A percentile compares a stretch with the other conserved stretches of the same genome.
phyloP scores from a whole-genome alignment of 306 rosid species.

The Cicer pinnatifidum region DNA sequence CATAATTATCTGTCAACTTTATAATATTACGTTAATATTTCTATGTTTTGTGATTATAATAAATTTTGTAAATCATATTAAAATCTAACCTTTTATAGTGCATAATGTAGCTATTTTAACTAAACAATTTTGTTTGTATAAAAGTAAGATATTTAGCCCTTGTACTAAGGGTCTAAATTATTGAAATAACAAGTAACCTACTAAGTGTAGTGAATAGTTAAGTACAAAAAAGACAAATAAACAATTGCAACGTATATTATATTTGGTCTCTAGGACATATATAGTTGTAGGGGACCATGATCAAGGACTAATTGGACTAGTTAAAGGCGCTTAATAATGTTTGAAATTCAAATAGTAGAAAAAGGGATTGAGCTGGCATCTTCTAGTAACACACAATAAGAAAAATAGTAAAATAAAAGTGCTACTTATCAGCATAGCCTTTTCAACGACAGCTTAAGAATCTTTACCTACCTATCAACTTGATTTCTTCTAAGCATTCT shows the following conservation, averaged over 20 bases:
- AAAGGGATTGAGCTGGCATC: conserved; percentile 4
- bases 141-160: not conserved
- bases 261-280: conserved; percentile 34
- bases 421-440: conserved; percentile 41
- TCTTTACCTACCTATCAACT: conserved; percentile 49
- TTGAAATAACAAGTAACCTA: conserved; percentile 28
- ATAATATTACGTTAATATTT: rapidly evolving
- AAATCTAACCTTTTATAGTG: not conserved
- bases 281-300: conserved; percentile 51
- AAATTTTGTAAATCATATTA: not conserved
- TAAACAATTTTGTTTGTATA: not conserved
- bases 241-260: conserved; percentile 13
- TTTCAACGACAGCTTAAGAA: conserved; percentile 40
- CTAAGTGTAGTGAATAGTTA: not conserved
- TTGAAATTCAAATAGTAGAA: conserved; percentile 55
- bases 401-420: conserved; percentile 23
- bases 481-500: conserved; percentile 39
- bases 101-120: not conserved
- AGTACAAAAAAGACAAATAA: conserved; percentile 2
- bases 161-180: conserved; percentile 22
- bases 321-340: conserved; percentile 46
- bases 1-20: no score
- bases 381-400: conserved; percentile 28
- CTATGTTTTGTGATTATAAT: not conserved
- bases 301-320: conserved; percentile 23